A percentile compares a stretch with the other conserved stretches of the same genome.
Conservation (phyloP, 306 rosid genomes). For the Prunus armeniaca region DNA sequence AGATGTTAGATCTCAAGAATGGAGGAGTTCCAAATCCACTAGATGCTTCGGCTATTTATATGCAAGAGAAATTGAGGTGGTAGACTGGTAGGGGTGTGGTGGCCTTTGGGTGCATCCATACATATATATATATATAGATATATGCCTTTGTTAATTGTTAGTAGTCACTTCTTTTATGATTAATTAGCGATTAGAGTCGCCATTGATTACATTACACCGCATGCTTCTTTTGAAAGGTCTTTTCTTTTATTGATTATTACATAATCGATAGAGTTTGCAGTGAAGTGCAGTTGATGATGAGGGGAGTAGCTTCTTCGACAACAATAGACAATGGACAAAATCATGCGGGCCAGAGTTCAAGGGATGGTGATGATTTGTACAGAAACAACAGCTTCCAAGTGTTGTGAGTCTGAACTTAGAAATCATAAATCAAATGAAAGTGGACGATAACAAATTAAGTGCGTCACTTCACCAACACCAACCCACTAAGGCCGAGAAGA, state of each 20-base stretch:
- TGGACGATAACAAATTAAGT: not conserved
- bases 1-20: too few relatives aligned
- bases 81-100: too few relatives aligned
- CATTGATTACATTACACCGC: too few relatives aligned
- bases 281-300: not conserved
- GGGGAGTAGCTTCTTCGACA: not conserved
- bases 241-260: too few relatives aligned
- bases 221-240: too few relatives aligned
- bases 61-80: too few relatives aligned
- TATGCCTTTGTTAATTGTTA: not conserved
- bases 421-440: not conserved
- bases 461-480: conserved; percentile 37
- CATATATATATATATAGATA: not conserved
- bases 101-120: not conserved
- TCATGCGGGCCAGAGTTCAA: not conserved
- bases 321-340: not conserved
- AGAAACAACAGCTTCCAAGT: not conserved
- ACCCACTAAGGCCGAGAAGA: conserved; percentile 30
- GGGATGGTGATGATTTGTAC: not conserved
- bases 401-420: not conserved
- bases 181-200: not conserved
- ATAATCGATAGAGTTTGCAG: too few relatives aligned
- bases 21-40: too few relatives aligned
- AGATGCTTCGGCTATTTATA: too few relatives aligned
- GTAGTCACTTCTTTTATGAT: not conserved